Conservation (phyloP, 176 grass and related monocot species). For the Otatea glauca region DNA sequence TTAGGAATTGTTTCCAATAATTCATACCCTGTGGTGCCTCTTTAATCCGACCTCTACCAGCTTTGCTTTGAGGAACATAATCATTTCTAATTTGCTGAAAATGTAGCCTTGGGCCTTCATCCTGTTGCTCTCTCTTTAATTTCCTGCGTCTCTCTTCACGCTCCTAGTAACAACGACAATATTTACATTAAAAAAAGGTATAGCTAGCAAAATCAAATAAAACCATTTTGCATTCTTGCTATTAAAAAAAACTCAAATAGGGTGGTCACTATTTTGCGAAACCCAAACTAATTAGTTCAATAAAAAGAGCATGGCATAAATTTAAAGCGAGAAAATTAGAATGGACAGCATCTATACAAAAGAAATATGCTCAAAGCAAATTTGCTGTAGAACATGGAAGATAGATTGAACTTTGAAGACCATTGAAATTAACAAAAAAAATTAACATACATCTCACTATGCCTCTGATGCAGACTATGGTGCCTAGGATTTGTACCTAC, state of each 20-base stretch:
- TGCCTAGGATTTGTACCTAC: not conserved
- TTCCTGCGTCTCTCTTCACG: slow-evolving; percentile 82
- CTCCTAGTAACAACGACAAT: slow-evolving; percentile 57
- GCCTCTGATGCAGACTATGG: not conserved
- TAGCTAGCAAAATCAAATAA: not conserved
- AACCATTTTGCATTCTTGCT: not conserved
- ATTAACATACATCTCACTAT: not conserved
- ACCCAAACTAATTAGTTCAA: not conserved
- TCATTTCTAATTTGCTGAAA: slow-evolving; percentile 64
- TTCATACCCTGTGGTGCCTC: slow-evolving; percentile 84
- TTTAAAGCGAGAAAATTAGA: not conserved
- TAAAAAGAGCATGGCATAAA: not conserved
- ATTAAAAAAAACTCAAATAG: not conserved
- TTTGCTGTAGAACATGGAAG: not conserved
- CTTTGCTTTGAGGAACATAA: slow-evolving; percentile 63
- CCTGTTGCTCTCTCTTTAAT: slow-evolving; percentile 67
- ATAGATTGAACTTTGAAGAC: not conserved
- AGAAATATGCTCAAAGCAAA: slow-evolving; percentile 4
- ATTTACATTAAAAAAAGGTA: slow-evolving; percentile 18
- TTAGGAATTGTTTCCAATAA: not conserved
- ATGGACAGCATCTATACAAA: not conserved
- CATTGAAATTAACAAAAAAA: not conserved
- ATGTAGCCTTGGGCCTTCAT: slow-evolving; percentile 63
- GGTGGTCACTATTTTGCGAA: not conserved
- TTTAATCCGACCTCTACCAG: slow-evolving; percentile 61